phyloP scores from a whole-genome alignment of 2,329 filamentous ascomycete genomes.

The Aspergillus fijiensis region DNA sequence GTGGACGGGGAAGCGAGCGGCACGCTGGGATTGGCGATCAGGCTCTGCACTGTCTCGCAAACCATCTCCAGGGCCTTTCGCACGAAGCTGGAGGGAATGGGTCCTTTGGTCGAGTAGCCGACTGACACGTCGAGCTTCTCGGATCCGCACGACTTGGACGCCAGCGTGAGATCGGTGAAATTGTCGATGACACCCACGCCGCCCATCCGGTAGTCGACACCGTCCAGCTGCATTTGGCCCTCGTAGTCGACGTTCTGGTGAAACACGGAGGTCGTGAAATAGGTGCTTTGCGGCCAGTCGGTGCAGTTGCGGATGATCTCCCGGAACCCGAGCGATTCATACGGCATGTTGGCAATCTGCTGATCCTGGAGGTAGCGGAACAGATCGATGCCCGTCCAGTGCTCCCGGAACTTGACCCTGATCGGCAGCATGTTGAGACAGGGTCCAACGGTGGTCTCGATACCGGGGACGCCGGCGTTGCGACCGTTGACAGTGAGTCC shows the following conservation, averaged over 20 bases:
- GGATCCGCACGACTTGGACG: constrained; percentile 37
- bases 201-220: constrained; percentile 40
- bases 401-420: constrained; percentile 55
- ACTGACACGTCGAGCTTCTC: constrained; percentile 38
- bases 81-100: constrained; percentile 34
- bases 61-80: constrained; percentile 41
- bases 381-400: constrained; percentile 55
- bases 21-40: constrained; percentile 38
- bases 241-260: constrained; percentile 41
- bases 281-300: constrained; percentile 43
- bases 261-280: constrained; percentile 44
- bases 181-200: constrained; percentile 42
- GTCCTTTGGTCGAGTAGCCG: constrained; percentile 39
- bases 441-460: constrained; percentile 61
- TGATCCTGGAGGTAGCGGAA: constrained; percentile 57
- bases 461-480: constrained; percentile 56
- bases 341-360: constrained; percentile 56
- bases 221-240: constrained; percentile 39
- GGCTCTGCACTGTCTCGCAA: constrained; percentile 38
- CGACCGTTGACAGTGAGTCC: constrained; percentile 66
- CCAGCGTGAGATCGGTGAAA: constrained; percentile 41
- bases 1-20: constrained; percentile 34
- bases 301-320: constrained; percentile 52
- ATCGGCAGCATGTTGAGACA: constrained; percentile 68
- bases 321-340: constrained; percentile 55